Base-by-base conservation (phyloP, 257 asterid genomes). In the Perilla frutescens region DNA sequence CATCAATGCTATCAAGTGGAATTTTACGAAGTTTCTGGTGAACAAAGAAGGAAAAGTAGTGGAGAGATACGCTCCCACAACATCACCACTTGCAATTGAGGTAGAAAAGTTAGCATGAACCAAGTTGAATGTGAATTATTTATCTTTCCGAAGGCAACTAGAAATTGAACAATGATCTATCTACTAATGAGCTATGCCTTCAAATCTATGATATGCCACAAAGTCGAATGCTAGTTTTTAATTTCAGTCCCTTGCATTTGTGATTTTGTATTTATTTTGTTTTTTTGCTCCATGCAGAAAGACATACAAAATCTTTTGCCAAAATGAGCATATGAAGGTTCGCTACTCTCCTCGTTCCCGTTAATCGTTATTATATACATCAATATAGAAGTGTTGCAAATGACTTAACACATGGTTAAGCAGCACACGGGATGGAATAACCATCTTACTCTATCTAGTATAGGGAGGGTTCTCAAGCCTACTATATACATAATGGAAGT, bases 1-100 rank as follows among this genome's bases (percentile, higher is more conserved):
- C 1, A 74, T 82, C 31, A 86, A 84, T 72, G 90, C 92, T 61
- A 89, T 90, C 73, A 90, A 92, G 76, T 92, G 98, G 96, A 92
- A 92, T 82, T 92, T 92, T 71, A 86, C 98, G 0, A 92, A 92
- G 81, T 92, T 90, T 80, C 81, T 92, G 75, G 89, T 92, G 31
- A 84, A 81, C 83, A 90, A 82, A 80, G 85, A 86, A 70, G 98
- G 98, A 57, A 87, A 87, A 69, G 88, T 92, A 50, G 88, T 87
- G 67, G 85, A 73, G 77, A 81, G 98, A 82, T 92, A 90, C 59
- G 83, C 85, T 40, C 96, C 98, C 39, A 77, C 77, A 43, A 92
- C 93, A 6, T 74, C 96, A 14, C 97, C 98, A 32, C 90, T 90
- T 56, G 77, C 89, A 45, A 78, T 92, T 56, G 98, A 92, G 97